A percentile compares a stretch with the other conserved stretches of the same genome.
Conservation (phyloP, 2,329 filamentous ascomycete genomes). For the Nigrograna mackinnonii region DNA sequence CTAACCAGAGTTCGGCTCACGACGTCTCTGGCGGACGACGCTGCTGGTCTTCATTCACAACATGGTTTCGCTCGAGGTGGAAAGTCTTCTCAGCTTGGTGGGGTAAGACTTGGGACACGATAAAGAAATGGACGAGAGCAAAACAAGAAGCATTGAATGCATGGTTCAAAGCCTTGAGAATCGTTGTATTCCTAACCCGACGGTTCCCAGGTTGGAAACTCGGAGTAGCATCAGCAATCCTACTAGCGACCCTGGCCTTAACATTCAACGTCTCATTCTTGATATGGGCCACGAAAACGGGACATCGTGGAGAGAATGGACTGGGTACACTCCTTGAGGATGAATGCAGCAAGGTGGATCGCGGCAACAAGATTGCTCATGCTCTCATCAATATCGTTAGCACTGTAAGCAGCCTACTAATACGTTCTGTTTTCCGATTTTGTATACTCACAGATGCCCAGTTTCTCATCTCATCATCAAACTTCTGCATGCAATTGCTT, state of each 20-base stretch:
- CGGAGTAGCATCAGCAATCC: not conserved
- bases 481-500: constrained; percentile 1
- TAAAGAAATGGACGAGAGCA: no score
- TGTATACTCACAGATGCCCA: not conserved
- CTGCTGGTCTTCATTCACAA: no score
- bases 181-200: not conserved
- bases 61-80: no score
- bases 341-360: not conserved
- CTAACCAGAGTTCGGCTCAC: no score
- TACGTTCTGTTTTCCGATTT: not conserved
- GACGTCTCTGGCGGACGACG: no score
- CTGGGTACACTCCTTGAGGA: not conserved
- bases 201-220: not conserved
- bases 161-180: no score
- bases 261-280: not conserved
- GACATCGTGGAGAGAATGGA: not conserved
- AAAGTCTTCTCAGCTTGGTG: no score
- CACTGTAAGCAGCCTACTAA: not conserved
- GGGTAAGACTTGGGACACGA: no score
- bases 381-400: not conserved
- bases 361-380: not conserved
- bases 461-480: not conserved
- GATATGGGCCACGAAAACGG: not conserved
- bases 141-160: no score
- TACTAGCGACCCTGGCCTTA: not conserved